A percentile compares a stretch with the other conserved stretches of the same genome.
Evolutionary conservation across 1,284 basidiomycete species (phyloP).

Genomic region (Bjerkandera adusta): DNA sequence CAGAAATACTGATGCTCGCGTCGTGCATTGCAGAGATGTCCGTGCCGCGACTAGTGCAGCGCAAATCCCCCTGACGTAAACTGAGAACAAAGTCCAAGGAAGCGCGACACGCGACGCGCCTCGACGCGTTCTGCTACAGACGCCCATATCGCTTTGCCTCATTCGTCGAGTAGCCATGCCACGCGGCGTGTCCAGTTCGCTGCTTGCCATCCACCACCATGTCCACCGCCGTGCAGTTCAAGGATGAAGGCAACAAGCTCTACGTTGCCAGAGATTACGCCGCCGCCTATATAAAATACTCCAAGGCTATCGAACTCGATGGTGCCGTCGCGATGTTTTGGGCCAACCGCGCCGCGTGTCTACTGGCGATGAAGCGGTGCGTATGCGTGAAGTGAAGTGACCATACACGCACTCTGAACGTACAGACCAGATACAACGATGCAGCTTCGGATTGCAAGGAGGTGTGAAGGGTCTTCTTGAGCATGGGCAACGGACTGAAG

Average conservation of each 20-base stretch:
- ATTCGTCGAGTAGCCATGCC: too few relatives aligned
- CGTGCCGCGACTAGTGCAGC: too few relatives aligned
- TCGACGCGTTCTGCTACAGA: too few relatives aligned
- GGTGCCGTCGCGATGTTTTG: constrained; percentile 33
- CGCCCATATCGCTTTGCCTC: too few relatives aligned
- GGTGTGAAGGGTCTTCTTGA: constrained; percentile 5
- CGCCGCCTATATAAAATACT: constrained; percentile 32
- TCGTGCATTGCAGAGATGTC: too few relatives aligned
- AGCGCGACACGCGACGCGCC: too few relatives aligned
- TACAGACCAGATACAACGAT: constrained; percentile 14
- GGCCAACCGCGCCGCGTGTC: constrained; percentile 37
- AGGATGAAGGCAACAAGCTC: constrained; percentile 36
- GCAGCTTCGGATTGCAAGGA: constrained; percentile 15
- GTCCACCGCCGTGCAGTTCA: constrained; percentile 23
- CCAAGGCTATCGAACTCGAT: constrained; percentile 31
- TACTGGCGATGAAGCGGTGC: constrained; percentile 21
- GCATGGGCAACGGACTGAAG: not conserved
- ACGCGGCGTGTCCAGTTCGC: too few relatives aligned
- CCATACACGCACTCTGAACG: not conserved
- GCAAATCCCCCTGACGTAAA: too few relatives aligned
- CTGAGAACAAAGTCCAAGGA: too few relatives aligned
- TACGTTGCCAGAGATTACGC: constrained; percentile 32
- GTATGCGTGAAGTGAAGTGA: not conserved
- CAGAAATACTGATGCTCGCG: too few relatives aligned
- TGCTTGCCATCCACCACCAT: too few relatives aligned